Evolutionary conservation across 345 rosid genomes (phyloP).

Genomic region (Stellera chamaejasme): DNA sequence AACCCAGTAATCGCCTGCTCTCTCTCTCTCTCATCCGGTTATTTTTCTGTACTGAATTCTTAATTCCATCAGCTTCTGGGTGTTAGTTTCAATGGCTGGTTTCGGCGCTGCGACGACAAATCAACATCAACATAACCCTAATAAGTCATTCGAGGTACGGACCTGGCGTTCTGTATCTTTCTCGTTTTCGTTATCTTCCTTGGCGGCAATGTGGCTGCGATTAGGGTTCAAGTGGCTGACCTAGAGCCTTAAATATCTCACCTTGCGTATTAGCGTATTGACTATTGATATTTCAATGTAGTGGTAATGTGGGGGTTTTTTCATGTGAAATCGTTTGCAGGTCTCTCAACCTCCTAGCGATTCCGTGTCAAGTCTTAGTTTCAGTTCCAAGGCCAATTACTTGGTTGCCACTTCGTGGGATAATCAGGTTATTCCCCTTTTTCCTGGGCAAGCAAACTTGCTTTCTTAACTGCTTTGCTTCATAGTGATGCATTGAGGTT

Average conservation of each 20-base stretch:
- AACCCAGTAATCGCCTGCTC: neutral
- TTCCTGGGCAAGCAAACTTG: neutral
- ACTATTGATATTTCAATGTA: constrained; percentile 1
- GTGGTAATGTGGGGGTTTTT: neutral
- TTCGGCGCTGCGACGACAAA: constrained; percentile 41
- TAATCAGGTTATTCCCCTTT: constrained; percentile 59
- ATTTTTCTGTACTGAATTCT: too few relatives aligned
- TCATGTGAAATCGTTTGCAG: constrained; percentile 25
- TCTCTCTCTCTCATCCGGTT: neutral
- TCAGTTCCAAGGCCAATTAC: constrained; percentile 89
- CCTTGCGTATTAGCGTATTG: neutral
- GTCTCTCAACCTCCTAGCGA: constrained; percentile 80
- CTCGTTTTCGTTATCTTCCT: neutral
- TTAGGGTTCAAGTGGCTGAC: neutral
- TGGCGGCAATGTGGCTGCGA: neutral
- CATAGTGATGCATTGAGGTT: neutral
- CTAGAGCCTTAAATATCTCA: too few relatives aligned
- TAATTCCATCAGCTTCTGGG: too few relatives aligned
- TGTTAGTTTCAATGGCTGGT: constrained; percentile 37
- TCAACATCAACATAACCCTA: constrained; percentile 37
- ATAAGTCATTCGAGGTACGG: constrained; percentile 73
- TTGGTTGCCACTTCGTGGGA: constrained; percentile 98
- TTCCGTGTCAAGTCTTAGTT: constrained; percentile 81
- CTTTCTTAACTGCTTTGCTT: neutral
- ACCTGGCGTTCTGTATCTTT: neutral